Evolutionary conservation across 1,284 basidiomycete genomes (phyloP), one percentile per base, ranked within the genome.

Genomic region (Leccinum griseonigrum): DNA sequence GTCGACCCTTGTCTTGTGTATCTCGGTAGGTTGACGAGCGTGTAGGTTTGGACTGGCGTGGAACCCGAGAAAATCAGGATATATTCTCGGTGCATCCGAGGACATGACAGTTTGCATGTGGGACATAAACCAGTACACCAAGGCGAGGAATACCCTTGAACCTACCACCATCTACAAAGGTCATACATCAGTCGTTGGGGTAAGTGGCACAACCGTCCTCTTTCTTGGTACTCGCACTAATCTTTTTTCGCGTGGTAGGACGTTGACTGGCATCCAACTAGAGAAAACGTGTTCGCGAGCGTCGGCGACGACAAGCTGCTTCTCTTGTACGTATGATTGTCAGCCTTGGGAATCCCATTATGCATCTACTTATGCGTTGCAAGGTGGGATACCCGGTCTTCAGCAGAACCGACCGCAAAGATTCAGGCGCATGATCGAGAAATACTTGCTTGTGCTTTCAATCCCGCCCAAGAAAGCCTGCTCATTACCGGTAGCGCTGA

Each of bases 301-400:
- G 97, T 98, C n/a, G 95, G 96, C 34, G 97, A 99, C 69, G 97
- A 99, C 75, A 92, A 91, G 71, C 87, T 92, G 82, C 83, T 99
- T 65, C 88, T 98, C 80, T 83, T 98, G 94, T 97, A 71, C 71
- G 71, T 67, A 28, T 29, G 31, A 14, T 18, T 48, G 36, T 59
- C 29, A 29, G 26, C 63, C 48, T 54, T 52, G 60, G 22, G 64
- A 32, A 31, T 63, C 51, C 51, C 40, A 60, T 66, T 43, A 31
- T 18, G n/a, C 54, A 11, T 18, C 40, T 56, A 54, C 60, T 69
- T 13, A 69, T 32, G 13, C 56, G 54, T 65, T n/a, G 58, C 63
- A 26, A 98, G 95, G 64, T 99, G 97, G 97, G 97, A 99, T 73
- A 94, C 93, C 6, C 85, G 97, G 66, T 82, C 86, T 54, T 76